These are phyloP conservation scores for Scedosporium dehoogii DNA, from an alignment of 2,329 filamentous ascomycete genomes.

Conservation along the genomic window DNA sequence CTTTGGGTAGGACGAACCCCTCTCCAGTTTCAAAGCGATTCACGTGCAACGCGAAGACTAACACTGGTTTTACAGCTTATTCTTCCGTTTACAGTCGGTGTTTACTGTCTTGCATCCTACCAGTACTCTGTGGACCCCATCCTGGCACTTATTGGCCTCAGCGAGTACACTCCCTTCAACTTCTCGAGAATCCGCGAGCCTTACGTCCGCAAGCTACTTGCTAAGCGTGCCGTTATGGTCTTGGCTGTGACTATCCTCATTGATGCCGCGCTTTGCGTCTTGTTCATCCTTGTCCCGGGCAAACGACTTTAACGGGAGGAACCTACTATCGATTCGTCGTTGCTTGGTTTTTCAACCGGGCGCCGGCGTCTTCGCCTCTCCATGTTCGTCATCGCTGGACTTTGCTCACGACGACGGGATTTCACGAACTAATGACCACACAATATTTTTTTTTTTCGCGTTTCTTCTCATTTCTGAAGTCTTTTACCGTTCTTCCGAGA, in stretches of 20 bases:
- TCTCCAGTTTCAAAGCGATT: background rate
- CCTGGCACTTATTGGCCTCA: conserved; percentile 78
- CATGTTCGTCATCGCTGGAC: background rate
- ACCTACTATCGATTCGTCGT: background rate
- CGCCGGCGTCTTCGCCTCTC: background rate
- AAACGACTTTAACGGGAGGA: conserved; percentile 52
- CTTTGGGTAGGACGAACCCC: conserved; percentile 62
- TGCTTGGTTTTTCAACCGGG: background rate
- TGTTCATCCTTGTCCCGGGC: conserved; percentile 94
- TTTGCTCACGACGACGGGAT: background rate
- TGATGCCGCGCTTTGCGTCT: conserved; percentile 70
- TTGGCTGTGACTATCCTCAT: conserved; percentile 65
- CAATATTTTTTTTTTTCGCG: background rate
- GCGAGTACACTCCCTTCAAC: conserved; percentile 93
- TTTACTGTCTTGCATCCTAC: conserved; percentile 83
- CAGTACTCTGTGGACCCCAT: conserved; percentile 93
- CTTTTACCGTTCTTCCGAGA: background rate
- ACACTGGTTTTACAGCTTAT: conserved; percentile 40
- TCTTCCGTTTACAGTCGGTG: conserved; percentile 80
- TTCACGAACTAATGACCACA: conserved; percentile 4
- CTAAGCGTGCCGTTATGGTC: conserved; percentile 74
- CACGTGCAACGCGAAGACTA: conserved; percentile 11
- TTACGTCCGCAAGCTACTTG: conserved; percentile 78
- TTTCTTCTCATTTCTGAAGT: conserved; percentile 10
- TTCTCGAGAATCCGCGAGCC: conserved; percentile 83